Evolutionary conservation across 768 basidiomycete genomes (phyloP).

Genomic region (Mycena metata): DNA sequence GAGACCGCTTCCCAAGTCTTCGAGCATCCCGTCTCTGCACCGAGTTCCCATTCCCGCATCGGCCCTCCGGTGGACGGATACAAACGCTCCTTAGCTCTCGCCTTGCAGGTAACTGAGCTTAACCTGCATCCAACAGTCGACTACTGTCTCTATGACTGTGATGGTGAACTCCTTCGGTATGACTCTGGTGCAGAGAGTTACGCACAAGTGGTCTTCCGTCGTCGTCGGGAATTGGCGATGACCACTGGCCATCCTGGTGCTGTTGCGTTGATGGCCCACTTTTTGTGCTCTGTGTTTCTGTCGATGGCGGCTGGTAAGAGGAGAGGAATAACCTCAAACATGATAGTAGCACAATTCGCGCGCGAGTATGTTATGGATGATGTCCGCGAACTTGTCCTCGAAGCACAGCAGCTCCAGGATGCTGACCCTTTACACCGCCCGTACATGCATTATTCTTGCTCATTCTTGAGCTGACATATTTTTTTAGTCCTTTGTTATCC

Average conservation of each 20-base stretch:
- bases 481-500: not conserved
- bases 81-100: constrained; percentile 13
- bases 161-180: not conserved
- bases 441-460: not conserved
- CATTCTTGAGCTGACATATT: not conserved
- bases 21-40: not conserved
- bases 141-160: not conserved
- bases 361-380: not conserved
- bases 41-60: not conserved
- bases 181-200: not conserved
- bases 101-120: constrained; percentile 10
- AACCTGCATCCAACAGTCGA: not conserved
- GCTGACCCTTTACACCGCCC: not conserved
- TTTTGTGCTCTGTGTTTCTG: not conserved
- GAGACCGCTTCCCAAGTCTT: not conserved
- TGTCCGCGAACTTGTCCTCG: not conserved
- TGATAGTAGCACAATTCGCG: not conserved
- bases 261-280: constrained; percentile 14
- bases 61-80: constrained; percentile 10
- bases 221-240: not conserved
- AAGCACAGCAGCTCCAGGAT: not conserved
- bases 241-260: not conserved
- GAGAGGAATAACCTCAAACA: not conserved
- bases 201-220: not conserved
- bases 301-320: not conserved